Evolutionary conservation across 345 rosid genomes (phyloP).

Genomic region (Heritiera littoralis): DNA sequence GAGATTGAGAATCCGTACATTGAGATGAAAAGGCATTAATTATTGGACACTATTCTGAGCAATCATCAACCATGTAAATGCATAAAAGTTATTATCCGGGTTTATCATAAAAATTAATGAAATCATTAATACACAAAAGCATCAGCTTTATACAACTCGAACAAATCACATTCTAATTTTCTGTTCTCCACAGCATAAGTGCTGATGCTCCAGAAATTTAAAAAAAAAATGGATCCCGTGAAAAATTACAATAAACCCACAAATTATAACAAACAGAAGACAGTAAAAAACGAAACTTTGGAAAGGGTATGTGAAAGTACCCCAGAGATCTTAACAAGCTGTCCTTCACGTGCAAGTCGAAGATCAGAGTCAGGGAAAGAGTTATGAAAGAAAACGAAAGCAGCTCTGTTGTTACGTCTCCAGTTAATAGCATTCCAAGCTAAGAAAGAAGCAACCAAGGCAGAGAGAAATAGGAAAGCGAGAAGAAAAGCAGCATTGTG

Average conservation of each 20-base stretch:
- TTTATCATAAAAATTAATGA: background rate
- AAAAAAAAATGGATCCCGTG: background rate
- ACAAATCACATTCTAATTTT: conserved; percentile 1
- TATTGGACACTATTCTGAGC: background rate
- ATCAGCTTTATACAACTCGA: background rate
- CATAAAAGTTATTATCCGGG: background rate
- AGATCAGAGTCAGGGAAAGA: conserved; percentile 59
- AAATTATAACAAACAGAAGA: background rate
- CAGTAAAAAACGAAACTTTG: background rate
- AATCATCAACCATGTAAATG: background rate
- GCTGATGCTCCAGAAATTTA: background rate
- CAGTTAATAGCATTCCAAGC: conserved; percentile 45
- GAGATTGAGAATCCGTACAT: background rate
- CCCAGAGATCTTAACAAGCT: conserved; percentile 61
- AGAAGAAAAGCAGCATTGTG: conserved; percentile 46
- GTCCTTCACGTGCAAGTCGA: conserved; percentile 41
- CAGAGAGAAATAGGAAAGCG: conserved; percentile 35
- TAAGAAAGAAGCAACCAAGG: conserved; percentile 35
- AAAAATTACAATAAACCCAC: conserved; percentile 20
- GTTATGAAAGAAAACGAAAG: conserved; percentile 35
- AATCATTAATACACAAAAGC: background rate
- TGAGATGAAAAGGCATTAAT: background rate
- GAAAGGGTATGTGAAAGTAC: conserved; percentile 21
- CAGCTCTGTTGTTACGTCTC: conserved; percentile 26
- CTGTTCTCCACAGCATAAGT: background rate